phyloP scores from a whole-genome alignment of 768 basidiomycete genomes.

The Pholiota microspora region DNA sequence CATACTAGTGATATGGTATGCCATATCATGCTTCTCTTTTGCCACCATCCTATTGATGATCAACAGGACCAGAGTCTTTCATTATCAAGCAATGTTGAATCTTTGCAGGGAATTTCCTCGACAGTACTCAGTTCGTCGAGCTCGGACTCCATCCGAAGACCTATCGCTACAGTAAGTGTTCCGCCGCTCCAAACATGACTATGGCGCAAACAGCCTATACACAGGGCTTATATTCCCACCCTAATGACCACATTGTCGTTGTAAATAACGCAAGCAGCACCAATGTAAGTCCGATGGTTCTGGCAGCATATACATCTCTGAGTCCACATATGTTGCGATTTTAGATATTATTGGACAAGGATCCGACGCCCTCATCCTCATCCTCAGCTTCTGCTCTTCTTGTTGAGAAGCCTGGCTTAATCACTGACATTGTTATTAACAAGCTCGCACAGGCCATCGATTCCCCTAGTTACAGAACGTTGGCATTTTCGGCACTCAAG shows the following conservation, averaged over 20 bases:
- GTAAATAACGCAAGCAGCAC: conserved; percentile 10
- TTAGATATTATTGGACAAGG: too few relatives aligned
- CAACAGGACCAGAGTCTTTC: neutral
- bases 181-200: neutral
- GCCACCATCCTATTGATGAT: neutral
- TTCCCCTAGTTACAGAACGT: conserved; percentile 12
- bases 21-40: neutral
- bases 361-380: too few relatives aligned
- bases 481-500: conserved; percentile 21
- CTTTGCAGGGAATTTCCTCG: neutral
- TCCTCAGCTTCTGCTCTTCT: too few relatives aligned
- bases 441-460: conserved; percentile 5
- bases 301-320: too few relatives aligned
- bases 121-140: conserved; percentile 6
- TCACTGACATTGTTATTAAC: conserved; percentile 4
- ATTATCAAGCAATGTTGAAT: neutral
- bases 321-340: too few relatives aligned
- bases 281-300: conserved; percentile 5
- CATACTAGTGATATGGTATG: neutral
- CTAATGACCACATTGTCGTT: conserved; percentile 25
- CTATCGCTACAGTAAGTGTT: conserved; percentile 11
- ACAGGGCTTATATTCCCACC: conserved; percentile 29
- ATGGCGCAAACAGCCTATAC: neutral
- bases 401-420: neutral
- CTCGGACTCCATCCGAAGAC: conserved; percentile 10